Conservation (phyloP, 345 rosid species). For the Salix brachista region DNA sequence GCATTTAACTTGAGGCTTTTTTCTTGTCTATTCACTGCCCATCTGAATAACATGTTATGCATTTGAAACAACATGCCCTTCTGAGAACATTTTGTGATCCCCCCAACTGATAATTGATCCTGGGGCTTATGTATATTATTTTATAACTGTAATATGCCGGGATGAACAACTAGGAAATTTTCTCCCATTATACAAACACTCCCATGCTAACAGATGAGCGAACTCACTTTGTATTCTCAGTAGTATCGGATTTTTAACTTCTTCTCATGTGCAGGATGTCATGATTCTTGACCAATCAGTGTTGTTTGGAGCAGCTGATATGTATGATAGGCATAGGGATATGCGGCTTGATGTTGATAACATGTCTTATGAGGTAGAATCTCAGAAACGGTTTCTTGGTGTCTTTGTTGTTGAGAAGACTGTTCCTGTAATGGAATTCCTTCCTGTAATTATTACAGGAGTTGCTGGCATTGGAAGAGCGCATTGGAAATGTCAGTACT, state of each 20-base stretch:
- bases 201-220: no score
- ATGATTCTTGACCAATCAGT: constrained; percentile 78
- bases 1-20: background rate
- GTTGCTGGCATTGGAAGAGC: constrained; percentile 78
- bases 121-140: background rate
- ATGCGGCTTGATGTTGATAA: constrained; percentile 97
- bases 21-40: no score
- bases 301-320: constrained; percentile 53
- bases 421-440: background rate
- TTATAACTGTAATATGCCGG: background rate
- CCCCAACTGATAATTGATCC: background rate
- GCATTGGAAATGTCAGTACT: constrained; percentile 84
- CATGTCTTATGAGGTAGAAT: constrained; percentile 90
- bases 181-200: no score
- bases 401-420: background rate
- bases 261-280: constrained; percentile 51
- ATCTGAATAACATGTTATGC: no score
- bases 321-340: constrained; percentile 79
- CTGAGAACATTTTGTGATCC: background rate
- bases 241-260: background rate
- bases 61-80: background rate
- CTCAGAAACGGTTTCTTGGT: background rate
- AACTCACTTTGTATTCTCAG: background rate
- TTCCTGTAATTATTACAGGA: constrained; percentile 47
- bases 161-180: no score